Base-by-base conservation (phyloP, 2,329 filamentous ascomycete genomes). In the Aspergillus terreus region DNA sequence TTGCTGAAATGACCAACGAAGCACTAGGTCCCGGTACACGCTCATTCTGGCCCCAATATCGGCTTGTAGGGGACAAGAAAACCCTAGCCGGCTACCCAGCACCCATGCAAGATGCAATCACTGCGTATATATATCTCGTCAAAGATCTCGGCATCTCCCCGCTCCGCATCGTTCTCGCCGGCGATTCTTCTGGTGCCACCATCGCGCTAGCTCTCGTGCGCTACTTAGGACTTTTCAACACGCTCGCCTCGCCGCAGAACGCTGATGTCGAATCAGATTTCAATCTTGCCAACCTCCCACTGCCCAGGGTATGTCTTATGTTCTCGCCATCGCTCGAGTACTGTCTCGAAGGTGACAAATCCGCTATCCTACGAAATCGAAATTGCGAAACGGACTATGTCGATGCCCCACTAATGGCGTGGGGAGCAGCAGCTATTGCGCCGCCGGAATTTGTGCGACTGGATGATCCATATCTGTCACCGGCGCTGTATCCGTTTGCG, bases 71-170 rank as follows among this genome's bases (percentile, higher is more conserved):
- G 23, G 6, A 7, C 23, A 25, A 25, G 5, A 25, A 7, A 25
- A 25, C 23, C 23, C 23, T 25, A 6, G 7, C 23, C 23, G 7
- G 52, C 3, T 62, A 55, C 35, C 59, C 60, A 1, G 60, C 51
- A 7, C 56, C 58, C 10, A 53, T 63, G 33, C 60, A 62, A 57
- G 60, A 63, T 21, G 58, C 59, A n/a, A 47, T 63, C 23, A 56
- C 60, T 1, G 54, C 59, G 7, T 63, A 63, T 36, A 15, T 54
- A 25, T 61, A 62, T 21, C 55, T 63, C 17, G 38, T 61, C 15
- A 48, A 55, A 21, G 52, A 54, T 2, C n/a, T 60, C 2, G 44
- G 50, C 17, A 61, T 62, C 44, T 55, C 58, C 2, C 54, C 61
- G 4, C 52, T 45, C 9, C 61, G 55, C 5, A 61, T 63, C 23